Evolutionary conservation across 2,329 filamentous ascomycete species (phyloP).

Genomic region (Trichoderma polysporum): DNA sequence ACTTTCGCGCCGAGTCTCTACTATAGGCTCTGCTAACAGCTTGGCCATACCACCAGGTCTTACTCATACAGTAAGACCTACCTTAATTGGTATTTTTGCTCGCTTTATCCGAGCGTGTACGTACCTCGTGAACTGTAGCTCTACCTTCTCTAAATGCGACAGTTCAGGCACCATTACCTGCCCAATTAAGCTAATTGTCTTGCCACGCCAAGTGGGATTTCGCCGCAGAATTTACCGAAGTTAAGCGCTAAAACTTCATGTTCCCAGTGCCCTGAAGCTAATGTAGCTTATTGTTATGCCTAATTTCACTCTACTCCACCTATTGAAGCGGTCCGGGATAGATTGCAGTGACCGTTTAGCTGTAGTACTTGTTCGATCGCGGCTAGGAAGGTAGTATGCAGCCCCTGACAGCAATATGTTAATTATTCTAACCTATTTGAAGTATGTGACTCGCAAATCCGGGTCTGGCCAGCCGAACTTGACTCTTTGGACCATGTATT

Average conservation of each 20-base stretch:
- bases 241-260: background rate
- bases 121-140: background rate
- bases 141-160: background rate
- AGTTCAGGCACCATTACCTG: background rate
- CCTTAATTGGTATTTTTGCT: background rate
- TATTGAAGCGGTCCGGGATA: background rate
- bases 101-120: background rate
- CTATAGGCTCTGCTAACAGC: background rate
- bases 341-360: background rate
- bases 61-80: background rate
- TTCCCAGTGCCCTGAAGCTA: background rate
- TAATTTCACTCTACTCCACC: background rate
- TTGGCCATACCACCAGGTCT: background rate
- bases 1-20: background rate
- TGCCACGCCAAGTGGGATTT: background rate
- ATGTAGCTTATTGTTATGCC: background rate
- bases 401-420: background rate
- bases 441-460: conserved; percentile 6
- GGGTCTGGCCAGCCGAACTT: background rate
- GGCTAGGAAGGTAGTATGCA: background rate
- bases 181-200: background rate
- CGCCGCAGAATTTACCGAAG: conserved; percentile 3
- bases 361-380: background rate
- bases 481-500: background rate
- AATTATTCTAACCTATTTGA: background rate